Conservation (phyloP, 2,329 filamentous ascomycete genomes). For the Microcyclospora pomicola region DNA sequence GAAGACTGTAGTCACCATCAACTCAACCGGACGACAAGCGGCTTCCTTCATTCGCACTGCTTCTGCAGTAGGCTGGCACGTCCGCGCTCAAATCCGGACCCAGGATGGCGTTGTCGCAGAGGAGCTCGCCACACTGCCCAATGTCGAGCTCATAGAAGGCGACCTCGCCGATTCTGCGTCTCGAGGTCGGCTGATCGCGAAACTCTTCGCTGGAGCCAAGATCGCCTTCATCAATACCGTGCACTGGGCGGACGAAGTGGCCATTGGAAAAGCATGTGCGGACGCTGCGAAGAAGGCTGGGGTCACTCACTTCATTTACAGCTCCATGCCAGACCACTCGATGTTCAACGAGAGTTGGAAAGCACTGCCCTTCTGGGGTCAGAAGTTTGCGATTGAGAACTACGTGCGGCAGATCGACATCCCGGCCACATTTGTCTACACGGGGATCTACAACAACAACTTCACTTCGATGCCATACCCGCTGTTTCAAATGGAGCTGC, state of each 20-base stretch:
- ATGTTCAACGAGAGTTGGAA: slow-evolving; percentile 66
- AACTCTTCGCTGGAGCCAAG: slow-evolving; percentile 60
- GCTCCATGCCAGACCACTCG: slow-evolving; percentile 90
- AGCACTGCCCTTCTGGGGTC: slow-evolving; percentile 76
- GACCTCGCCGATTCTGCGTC: slow-evolving; percentile 38
- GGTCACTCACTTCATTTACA: slow-evolving; percentile 88
- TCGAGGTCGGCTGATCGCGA: slow-evolving; percentile 15
- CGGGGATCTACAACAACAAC: slow-evolving; percentile 98
- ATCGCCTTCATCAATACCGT: slow-evolving; percentile 97
- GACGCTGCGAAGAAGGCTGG: slow-evolving; percentile 76
- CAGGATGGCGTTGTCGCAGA: slow-evolving; percentile 76
- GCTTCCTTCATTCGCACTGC: slow-evolving; percentile 91
- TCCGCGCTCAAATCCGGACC: slow-evolving; percentile 82
- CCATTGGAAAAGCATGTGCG: slow-evolving; percentile 75
- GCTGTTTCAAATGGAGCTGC: slow-evolving; percentile 86
- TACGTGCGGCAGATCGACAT: slow-evolving; percentile 73
- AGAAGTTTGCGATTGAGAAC: slow-evolving; percentile 84
- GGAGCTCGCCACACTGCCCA: slow-evolving; percentile 69
- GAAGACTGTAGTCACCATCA: slow-evolving; percentile 87
- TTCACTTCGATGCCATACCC: slow-evolving; percentile 89
- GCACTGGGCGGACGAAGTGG: slow-evolving; percentile 87
- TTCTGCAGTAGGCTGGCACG: slow-evolving; percentile 81
- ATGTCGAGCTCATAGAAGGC: slow-evolving; percentile 60
- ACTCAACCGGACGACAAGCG: slow-evolving; percentile 88
- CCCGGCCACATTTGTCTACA: slow-evolving; percentile 85